phyloP scores from a whole-genome alignment of 257 asterid genomes.

The Buddleja alternifolia region DNA sequence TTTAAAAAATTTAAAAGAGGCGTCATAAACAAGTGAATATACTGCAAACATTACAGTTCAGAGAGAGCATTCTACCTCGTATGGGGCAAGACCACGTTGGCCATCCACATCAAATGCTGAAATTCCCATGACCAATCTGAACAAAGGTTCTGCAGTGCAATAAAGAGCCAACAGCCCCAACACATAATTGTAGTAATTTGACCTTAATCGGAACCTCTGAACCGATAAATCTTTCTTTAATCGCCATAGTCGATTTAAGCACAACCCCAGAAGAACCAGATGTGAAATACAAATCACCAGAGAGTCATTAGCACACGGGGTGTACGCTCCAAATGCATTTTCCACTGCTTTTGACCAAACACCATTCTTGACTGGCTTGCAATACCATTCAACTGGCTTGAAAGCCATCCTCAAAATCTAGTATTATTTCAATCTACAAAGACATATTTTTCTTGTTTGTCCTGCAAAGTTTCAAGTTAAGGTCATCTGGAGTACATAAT shows the following conservation, averaged over 20 bases:
- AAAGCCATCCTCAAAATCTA: constrained; percentile 55
- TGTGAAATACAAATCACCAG: constrained; percentile 69
- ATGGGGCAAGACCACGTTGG: constrained; percentile 69
- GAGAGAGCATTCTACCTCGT: constrained; percentile 57
- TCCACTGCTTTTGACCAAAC: constrained; percentile 80
- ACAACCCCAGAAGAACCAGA: constrained; percentile 69
- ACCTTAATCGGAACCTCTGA: constrained; percentile 70
- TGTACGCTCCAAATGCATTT: constrained; percentile 87
- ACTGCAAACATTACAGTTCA: not conserved
- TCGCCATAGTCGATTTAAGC: constrained; percentile 65
- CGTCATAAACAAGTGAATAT: not conserved
- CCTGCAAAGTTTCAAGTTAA: constrained; percentile 33
- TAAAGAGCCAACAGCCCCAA: constrained; percentile 77
- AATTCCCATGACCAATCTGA: constrained; percentile 72
- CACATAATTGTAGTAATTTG: constrained; percentile 73
- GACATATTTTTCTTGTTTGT: constrained; percentile 19
- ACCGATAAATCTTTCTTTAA: constrained; percentile 58
- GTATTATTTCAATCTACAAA: constrained; percentile 31
- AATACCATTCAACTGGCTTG: constrained; percentile 84
- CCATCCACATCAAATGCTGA: constrained; percentile 79
- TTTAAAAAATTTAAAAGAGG: too few relatives aligned
- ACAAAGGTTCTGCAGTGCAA: constrained; percentile 77
- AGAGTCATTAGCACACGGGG: constrained; percentile 87
- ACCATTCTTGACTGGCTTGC: constrained; percentile 78
- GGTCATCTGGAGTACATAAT: constrained; percentile 8